phyloP scores from a whole-genome alignment of 345 rosid genomes.

The Melaleuca quinquenervia region DNA sequence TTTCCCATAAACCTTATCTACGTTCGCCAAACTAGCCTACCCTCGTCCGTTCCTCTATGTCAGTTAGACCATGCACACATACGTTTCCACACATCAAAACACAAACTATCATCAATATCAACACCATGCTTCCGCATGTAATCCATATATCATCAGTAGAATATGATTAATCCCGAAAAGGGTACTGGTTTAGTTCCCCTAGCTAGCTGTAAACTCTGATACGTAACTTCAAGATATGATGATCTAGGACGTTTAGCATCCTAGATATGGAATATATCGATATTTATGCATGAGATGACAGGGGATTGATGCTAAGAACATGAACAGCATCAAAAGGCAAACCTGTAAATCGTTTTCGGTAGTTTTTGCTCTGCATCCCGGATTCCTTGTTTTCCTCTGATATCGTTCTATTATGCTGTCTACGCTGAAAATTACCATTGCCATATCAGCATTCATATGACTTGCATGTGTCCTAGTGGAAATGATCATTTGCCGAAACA shows the following conservation, averaged over 20 bases:
- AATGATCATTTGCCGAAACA: neutral
- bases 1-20: no score
- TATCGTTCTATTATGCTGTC: slow-evolving; percentile 55
- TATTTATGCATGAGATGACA: neutral
- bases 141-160: neutral
- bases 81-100: no score
- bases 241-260: neutral
- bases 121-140: no score
- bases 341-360: slow-evolving; percentile 22
- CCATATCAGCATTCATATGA: neutral
- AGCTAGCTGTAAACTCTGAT: neutral
- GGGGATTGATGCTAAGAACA: neutral
- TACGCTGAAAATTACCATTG: slow-evolving; percentile 19
- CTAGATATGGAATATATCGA: neutral
- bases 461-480: neutral
- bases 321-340: slow-evolving; percentile 14
- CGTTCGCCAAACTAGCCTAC: no score
- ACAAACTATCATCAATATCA: no score
- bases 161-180: neutral
- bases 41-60: no score
- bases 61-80: no score
- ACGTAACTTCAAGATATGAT: neutral
- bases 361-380: slow-evolving; percentile 16
- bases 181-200: neutral
- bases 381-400: slow-evolving; percentile 44